Conservation (phyloP, 2,329 filamentous ascomycete genomes). For the Plectosphaerella cucumerina region DNA sequence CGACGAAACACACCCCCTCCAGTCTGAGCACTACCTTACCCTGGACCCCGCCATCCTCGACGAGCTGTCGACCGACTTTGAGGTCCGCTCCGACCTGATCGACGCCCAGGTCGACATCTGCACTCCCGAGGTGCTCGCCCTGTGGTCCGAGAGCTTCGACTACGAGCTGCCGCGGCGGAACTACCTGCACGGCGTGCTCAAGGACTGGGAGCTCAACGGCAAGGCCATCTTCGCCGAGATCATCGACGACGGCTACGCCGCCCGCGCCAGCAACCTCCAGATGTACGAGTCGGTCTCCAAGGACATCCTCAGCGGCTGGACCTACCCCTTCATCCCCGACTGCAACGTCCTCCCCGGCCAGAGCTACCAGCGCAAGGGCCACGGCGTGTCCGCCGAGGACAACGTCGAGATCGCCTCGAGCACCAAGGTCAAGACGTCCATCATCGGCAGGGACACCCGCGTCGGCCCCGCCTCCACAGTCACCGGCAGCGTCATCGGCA, state of each 20-base stretch:
- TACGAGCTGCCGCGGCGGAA: slow-evolving; percentile 86
- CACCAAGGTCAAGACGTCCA: slow-evolving; percentile 65
- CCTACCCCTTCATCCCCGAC: slow-evolving; percentile 84
- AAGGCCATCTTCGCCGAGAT: slow-evolving; percentile 95
- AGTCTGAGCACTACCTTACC: slow-evolving; percentile 60
- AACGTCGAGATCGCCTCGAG: slow-evolving; percentile 70
- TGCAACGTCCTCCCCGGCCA: slow-evolving; percentile 78
- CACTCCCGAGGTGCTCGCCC: slow-evolving; percentile 86
- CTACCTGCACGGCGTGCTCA: slow-evolving; percentile 87
- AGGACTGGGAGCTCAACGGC: slow-evolving; percentile 94
- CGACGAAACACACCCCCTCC: slow-evolving; percentile 76
- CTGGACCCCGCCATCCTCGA: slow-evolving; percentile 79
- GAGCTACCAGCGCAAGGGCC: slow-evolving; percentile 66
- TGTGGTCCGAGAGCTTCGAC: slow-evolving; percentile 98
- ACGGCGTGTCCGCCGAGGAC: slow-evolving; percentile 73
- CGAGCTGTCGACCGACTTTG: slow-evolving; percentile 65
- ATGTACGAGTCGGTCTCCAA: slow-evolving; percentile 86
- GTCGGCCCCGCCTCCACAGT: slow-evolving; percentile 71
- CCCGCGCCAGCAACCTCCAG: slow-evolving; percentile 78
- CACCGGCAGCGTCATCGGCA: slow-evolving; percentile 74
- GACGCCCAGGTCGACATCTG: slow-evolving; percentile 97
- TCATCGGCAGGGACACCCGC: slow-evolving; percentile 72
- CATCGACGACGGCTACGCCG: slow-evolving; percentile 77
- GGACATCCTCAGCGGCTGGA: slow-evolving; percentile 83
- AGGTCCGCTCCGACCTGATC: slow-evolving; percentile 81